Conservation (phyloP, 768 basidiomycete genomes). For the Inosperma sp. region DNA sequence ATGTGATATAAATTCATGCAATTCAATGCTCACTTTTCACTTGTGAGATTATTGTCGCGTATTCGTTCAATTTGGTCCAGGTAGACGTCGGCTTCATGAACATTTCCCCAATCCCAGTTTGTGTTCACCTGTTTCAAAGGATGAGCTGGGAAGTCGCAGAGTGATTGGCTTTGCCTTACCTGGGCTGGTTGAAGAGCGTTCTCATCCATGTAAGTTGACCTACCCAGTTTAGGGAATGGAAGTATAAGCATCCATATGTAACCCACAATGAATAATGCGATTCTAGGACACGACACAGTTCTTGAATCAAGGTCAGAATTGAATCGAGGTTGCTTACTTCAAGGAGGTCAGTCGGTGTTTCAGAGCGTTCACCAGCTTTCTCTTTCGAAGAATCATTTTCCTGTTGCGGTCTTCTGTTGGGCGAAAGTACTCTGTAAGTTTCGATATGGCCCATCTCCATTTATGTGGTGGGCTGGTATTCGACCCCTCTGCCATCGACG, state of each 20-base stretch:
- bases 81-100: conserved; percentile 80
- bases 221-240: conserved; percentile 60
- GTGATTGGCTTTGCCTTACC: conserved; percentile 36
- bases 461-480: conserved; percentile 3
- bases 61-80: conserved; percentile 64
- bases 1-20: background rate
- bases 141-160: background rate
- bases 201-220: conserved; percentile 84
- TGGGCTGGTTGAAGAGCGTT: conserved; percentile 93
- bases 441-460: conserved; percentile 17
- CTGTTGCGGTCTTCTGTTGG: conserved; percentile 28
- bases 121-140: conserved; percentile 68
- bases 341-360: conserved; percentile 32
- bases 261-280: conserved; percentile 55
- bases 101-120: conserved; percentile 89
- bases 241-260: conserved; percentile 82
- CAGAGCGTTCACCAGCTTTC: conserved; percentile 31
- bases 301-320: background rate
- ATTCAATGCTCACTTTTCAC: conserved; percentile 55
- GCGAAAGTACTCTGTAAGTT: conserved; percentile 21
- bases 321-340: conserved; percentile 27
- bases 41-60: conserved; percentile 58
- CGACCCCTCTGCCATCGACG: too few species aligned
- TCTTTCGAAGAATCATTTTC: conserved; percentile 45
- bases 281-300: conserved; percentile 35